Conservation (phyloP, 202 grass and related monocot species). For the Panicum virgatum region DNA sequence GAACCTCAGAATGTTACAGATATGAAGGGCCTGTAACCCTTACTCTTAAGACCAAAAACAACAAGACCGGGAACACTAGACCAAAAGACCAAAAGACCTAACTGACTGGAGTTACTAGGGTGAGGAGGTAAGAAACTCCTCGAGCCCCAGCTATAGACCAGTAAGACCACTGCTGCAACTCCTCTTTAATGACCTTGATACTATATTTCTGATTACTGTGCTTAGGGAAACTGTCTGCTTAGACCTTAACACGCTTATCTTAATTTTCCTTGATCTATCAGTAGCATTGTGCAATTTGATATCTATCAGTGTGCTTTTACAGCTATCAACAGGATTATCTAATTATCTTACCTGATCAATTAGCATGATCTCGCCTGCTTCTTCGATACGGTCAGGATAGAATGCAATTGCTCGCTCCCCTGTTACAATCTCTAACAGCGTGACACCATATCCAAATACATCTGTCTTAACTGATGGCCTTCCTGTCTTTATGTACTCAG, state of each 20-base stretch:
- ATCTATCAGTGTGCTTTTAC: not conserved
- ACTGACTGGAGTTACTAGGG: too few species aligned
- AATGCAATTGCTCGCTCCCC: slow-evolving; percentile 76
- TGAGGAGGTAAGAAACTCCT: too few species aligned
- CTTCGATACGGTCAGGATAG: slow-evolving; percentile 17
- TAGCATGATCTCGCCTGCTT: slow-evolving; percentile 68
- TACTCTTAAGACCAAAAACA: too few species aligned
- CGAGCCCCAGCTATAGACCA: too few species aligned
- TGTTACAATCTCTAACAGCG: slow-evolving; percentile 79
- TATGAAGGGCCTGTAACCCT: too few species aligned
- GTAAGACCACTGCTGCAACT: too few species aligned
- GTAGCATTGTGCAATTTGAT: slow-evolving; percentile 6
- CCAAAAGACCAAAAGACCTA: too few species aligned
- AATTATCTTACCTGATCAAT: slow-evolving; percentile 70
- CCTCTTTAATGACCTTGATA: too few species aligned
- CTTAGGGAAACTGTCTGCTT: slow-evolving; percentile 3
- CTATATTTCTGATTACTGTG: slow-evolving; percentile 22
- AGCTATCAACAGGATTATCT: not conserved
- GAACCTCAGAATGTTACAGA: too few species aligned
- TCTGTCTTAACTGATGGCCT: slow-evolving; percentile 90
- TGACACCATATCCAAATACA: slow-evolving; percentile 85
- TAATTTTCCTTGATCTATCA: slow-evolving; percentile 16
- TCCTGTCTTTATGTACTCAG: slow-evolving; percentile 85
- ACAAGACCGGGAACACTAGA: too few species aligned
- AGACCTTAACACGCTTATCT: slow-evolving; percentile 1